A percentile compares a stretch with the other conserved stretches of the same genome.
Evolutionary conservation across 208 protist species (phyloP).

Genomic region (Angomonas deanei): DNA sequence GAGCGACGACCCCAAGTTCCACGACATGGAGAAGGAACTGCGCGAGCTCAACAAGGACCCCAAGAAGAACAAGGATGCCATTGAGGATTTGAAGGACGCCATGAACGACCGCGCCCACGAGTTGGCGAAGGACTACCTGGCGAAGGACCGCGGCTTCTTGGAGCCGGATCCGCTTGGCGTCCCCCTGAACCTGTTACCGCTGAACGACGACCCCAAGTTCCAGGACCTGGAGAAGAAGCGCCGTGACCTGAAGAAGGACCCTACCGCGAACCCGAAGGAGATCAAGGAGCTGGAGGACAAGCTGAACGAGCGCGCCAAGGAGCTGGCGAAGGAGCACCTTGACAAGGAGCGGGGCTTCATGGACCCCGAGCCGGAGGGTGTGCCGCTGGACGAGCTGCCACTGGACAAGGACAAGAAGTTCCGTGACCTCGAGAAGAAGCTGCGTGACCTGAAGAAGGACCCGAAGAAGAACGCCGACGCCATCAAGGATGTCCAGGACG

Average conservation of each 20-base stretch:
- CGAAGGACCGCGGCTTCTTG: constrained; percentile 41
- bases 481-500: constrained; percentile 39
- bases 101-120: constrained; percentile 53
- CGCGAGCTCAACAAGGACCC: constrained; percentile 58
- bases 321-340: constrained; percentile 55
- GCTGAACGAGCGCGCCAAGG: constrained; percentile 54
- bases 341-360: constrained; percentile 70
- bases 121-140: constrained; percentile 44
- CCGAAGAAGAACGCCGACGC: constrained; percentile 30
- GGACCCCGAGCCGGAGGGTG: no score
- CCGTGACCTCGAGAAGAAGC: no score
- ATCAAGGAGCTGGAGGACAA: no score
- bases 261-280: constrained; percentile 40
- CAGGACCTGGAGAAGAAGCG: constrained; percentile 59
- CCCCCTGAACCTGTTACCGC: constrained; percentile 31
- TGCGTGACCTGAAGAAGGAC: no score
- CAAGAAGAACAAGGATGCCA: constrained; percentile 57
- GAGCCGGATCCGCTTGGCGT: constrained; percentile 46
- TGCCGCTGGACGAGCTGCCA: no score
- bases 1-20: constrained; percentile 55
- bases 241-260: constrained; percentile 62
- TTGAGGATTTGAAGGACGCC: no score
- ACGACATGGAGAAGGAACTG: constrained; percentile 56
- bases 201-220: no score
- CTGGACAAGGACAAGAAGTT: no score